These are phyloP conservation scores for Glycine latifolia DNA, from an alignment of 306 rosid genomes.

Conservation along the genomic window DNA sequence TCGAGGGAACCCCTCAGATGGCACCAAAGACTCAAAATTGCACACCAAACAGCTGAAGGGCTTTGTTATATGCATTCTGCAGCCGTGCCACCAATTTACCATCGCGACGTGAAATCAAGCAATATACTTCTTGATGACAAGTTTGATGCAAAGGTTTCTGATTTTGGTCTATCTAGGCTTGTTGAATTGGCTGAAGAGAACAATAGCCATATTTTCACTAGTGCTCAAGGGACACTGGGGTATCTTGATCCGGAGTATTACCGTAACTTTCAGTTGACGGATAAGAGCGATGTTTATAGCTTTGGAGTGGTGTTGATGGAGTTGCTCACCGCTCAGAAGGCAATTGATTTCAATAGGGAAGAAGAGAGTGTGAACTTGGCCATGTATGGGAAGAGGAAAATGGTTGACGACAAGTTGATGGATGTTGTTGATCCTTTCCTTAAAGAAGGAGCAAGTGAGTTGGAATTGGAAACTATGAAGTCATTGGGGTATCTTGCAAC, in stretches of 20 bases:
- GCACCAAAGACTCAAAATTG: constrained; percentile 59
- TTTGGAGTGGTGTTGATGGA: constrained; percentile 68
- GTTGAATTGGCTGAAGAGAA: constrained; percentile 56
- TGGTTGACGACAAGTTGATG: constrained; percentile 52
- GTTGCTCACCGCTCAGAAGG: constrained; percentile 59
- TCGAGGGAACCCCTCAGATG: constrained; percentile 46
- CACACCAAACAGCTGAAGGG: constrained; percentile 60
- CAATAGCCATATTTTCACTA: constrained; percentile 54
- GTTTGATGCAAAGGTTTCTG: constrained; percentile 62
- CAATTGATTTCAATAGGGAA: constrained; percentile 64
- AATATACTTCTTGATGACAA: constrained; percentile 60
- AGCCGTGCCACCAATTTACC: constrained; percentile 64
- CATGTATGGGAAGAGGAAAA: constrained; percentile 55
- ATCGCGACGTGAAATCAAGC: constrained; percentile 66
- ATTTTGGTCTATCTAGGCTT: constrained; percentile 64
- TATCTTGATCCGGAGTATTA: constrained; percentile 67
- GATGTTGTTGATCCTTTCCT: constrained; percentile 59
- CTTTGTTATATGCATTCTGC: constrained; percentile 62
- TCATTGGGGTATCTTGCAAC: constrained; percentile 58
- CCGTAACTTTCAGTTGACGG: constrained; percentile 55
- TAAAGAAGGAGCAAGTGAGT: constrained; percentile 50
- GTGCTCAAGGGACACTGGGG: constrained; percentile 65
- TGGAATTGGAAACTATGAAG: constrained; percentile 61
- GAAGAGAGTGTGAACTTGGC: constrained; percentile 69
- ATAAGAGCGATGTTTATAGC: constrained; percentile 73